These are phyloP conservation scores for Cercospora zeae-maydis DNA, from an alignment of 2,329 filamentous ascomycete genomes.

Conservation along the genomic window DNA sequence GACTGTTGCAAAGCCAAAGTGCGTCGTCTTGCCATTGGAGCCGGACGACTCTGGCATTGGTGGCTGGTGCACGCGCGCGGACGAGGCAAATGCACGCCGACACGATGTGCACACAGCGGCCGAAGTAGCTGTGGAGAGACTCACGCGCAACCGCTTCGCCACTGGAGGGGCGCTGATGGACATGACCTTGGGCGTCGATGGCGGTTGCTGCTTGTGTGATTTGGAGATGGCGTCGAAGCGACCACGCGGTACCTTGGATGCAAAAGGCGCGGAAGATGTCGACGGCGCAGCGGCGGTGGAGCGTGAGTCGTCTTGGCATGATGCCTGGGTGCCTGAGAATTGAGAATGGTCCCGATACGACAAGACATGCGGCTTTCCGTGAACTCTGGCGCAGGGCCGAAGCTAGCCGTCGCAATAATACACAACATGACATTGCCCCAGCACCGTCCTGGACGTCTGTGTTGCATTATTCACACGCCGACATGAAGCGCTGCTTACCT, in stretches of 20 bases:
- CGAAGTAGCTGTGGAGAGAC: neutral
- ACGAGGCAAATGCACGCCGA: conserved; percentile 24
- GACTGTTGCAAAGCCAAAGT: conserved; percentile 87
- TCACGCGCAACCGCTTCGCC: conserved; percentile 34
- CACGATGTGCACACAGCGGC: conserved; percentile 27
- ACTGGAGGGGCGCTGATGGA: conserved; percentile 28
- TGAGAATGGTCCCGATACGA: neutral
- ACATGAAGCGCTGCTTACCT: conserved; percentile 17
- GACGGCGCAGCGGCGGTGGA: too few species aligned
- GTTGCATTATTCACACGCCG: neutral
- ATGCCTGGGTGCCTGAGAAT: too few species aligned
- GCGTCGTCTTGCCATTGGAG: conserved; percentile 61
- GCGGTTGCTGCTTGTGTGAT: too few species aligned
- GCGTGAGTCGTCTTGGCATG: too few species aligned
- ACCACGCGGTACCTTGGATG: too few species aligned
- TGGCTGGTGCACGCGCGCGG: conserved; percentile 20
- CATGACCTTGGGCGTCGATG: conserved; percentile 17
- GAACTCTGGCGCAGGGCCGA: neutral
- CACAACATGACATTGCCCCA: neutral
- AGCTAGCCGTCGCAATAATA: conserved; percentile 1
- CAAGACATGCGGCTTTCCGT: neutral
- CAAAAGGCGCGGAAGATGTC: too few species aligned
- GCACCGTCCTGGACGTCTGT: neutral
- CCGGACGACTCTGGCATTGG: conserved; percentile 34
- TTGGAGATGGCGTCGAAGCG: too few species aligned